Percentiles rank a stretch among this genome's conserved stretches.
Evolutionary conservation across 2,329 filamentous ascomycete species (phyloP).

Genomic region (Colletotrichum euphorbiae): DNA sequence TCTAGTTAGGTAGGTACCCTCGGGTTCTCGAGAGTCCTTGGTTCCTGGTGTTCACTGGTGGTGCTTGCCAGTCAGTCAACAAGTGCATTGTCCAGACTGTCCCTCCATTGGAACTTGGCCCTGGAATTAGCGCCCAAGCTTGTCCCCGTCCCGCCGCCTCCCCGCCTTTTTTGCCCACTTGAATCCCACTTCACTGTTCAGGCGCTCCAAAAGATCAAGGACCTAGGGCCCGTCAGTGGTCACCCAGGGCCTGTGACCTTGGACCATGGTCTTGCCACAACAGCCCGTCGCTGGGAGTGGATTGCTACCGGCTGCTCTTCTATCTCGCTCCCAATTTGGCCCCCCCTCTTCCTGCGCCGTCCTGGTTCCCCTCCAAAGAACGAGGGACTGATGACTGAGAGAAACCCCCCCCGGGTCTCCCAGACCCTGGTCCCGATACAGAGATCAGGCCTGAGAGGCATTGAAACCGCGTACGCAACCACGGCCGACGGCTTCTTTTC

Average conservation of each 20-base stretch:
- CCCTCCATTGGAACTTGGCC: constrained; percentile 32
- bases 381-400: not conserved
- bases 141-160: constrained; percentile 30
- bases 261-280: constrained; percentile 28
- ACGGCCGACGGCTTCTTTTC: constrained; percentile 7
- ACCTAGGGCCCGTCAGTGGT: not conserved
- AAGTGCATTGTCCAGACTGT: not conserved
- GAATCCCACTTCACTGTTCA: constrained; percentile 33
- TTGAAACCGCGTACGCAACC: constrained; percentile 29
- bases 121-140: constrained; percentile 40
- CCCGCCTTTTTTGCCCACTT: constrained; percentile 35
- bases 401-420: constrained; percentile 17
- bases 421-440: constrained; percentile 27
- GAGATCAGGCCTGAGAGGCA: constrained; percentile 12
- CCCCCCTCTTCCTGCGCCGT: not conserved
- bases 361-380: too few relatives aligned
- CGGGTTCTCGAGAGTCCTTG: too few relatives aligned
- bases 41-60: not conserved
- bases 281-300: not conserved
- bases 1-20: too few relatives aligned
- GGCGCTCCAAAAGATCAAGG: constrained; percentile 22
- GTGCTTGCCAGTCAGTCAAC: not conserved
- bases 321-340: not conserved
- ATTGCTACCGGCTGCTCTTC: constrained; percentile 4
- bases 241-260: constrained; percentile 14